phyloP scores from a whole-genome alignment of 2,329 filamentous ascomycete species.

The Juglanconis juglandina region DNA sequence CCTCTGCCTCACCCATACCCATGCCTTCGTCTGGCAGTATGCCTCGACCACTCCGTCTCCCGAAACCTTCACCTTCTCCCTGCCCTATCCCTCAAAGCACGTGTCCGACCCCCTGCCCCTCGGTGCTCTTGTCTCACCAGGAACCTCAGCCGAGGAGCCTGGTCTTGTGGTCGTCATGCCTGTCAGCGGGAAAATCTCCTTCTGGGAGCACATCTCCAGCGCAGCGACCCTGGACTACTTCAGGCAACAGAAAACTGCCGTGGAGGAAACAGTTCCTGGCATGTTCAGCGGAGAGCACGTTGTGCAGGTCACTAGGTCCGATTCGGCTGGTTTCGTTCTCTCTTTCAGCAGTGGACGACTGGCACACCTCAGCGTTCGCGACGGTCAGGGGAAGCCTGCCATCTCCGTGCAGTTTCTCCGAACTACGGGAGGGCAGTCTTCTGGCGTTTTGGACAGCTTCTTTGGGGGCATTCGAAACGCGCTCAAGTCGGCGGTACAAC shows the following conservation, averaged over 20 bases:
- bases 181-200: slow-evolving; percentile 77
- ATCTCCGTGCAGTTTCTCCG: slow-evolving; percentile 76
- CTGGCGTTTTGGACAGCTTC: slow-evolving; percentile 52
- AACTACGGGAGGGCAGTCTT: slow-evolving; percentile 52
- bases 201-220: slow-evolving; percentile 93
- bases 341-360: slow-evolving; percentile 81
- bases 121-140: slow-evolving; percentile 76
- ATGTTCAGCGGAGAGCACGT: slow-evolving; percentile 77
- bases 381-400: slow-evolving; percentile 79
- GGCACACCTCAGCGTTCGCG: slow-evolving; percentile 80
- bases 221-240: slow-evolving; percentile 81
- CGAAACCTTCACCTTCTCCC: slow-evolving; percentile 74
- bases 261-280: slow-evolving; percentile 70
- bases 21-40: slow-evolving; percentile 91
- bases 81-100: slow-evolving; percentile 69
- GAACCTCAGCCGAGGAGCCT: slow-evolving; percentile 73
- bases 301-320: slow-evolving; percentile 74
- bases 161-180: slow-evolving; percentile 86
- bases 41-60: slow-evolving; percentile 63
- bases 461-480: slow-evolving; percentile 79
- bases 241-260: slow-evolving; percentile 74
- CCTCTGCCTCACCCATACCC: slow-evolving; percentile 73
- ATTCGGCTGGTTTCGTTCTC: slow-evolving; percentile 81
- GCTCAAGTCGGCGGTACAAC: slow-evolving; percentile 65
- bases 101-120: slow-evolving; percentile 71